These are phyloP conservation scores for Lichtheimia ramosa DNA, from an alignment of 371 early-diverging fungal species.

Conservation along the genomic window DNA sequence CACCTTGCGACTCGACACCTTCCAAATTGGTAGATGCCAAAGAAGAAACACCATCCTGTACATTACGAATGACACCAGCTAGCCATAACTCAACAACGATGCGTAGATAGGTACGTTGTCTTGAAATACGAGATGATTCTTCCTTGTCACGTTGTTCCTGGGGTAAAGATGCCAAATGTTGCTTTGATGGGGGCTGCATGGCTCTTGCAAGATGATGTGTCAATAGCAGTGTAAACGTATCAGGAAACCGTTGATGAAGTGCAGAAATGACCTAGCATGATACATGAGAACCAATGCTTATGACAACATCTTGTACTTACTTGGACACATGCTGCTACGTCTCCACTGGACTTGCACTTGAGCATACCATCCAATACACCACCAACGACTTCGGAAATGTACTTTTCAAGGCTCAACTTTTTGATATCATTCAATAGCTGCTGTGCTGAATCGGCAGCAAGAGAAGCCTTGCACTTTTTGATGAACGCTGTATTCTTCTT, in stretches of 20 bases:
- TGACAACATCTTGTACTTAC: slow-evolving; percentile 26
- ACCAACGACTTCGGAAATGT: slow-evolving; percentile 87
- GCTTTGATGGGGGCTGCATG: slow-evolving; percentile 51
- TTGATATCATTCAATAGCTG: slow-evolving; percentile 83
- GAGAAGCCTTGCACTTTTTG: slow-evolving; percentile 84
- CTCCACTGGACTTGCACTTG: slow-evolving; percentile 69
- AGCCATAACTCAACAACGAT: slow-evolving; percentile 85
- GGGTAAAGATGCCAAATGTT: slow-evolving; percentile 57
- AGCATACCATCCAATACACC: slow-evolving; percentile 79
- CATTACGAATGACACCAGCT: slow-evolving; percentile 73
- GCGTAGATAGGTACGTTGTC: slow-evolving; percentile 72
- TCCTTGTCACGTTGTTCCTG: slow-evolving; percentile 87
- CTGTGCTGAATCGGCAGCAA: slow-evolving; percentile 73
- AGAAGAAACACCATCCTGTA: slow-evolving; percentile 63
- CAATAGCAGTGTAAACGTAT: slow-evolving; percentile 72
- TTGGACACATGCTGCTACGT: slow-evolving; percentile 84
- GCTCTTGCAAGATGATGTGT: slow-evolving; percentile 59
- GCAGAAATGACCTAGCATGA: slow-evolving; percentile 70
- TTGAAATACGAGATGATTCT: slow-evolving; percentile 69
- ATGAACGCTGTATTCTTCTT: slow-evolving; percentile 96
- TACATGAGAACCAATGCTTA: neutral
- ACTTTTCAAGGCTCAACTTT: slow-evolving; percentile 92
- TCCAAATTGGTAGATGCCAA: slow-evolving; percentile 50
- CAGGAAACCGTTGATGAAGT: slow-evolving; percentile 89
- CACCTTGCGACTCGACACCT: slow-evolving; percentile 51